Evolutionary conservation across 176 grass and related monocot species (phyloP), one percentile per base, ranked within the genome.

Genomic region (Miscanthus lutarioriparius): DNA sequence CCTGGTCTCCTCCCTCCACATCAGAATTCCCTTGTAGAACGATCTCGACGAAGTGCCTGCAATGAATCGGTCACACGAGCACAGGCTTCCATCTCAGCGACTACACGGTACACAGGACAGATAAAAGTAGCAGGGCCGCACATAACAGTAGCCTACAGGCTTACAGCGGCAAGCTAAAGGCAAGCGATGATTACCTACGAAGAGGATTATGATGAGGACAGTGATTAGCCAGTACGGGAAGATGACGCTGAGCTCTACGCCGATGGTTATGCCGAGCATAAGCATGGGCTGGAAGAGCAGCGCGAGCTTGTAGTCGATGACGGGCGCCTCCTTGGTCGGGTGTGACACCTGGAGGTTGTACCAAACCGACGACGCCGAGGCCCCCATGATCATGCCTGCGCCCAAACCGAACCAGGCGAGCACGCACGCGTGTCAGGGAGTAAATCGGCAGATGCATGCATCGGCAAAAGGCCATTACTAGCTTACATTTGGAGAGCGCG

Each of bases 191-290:
- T 56, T 81, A 99, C 97, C 93, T 88, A 91, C 17, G 72, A 99
- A 99, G 37, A 99, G 97, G 72, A 96, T 88, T 64, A 99, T 99
- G 49, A 99, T 99, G 70, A 99, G 97, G 53, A 99, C 51, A 49
- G 97, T 96, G 84, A 99, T 99, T 82, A 99, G 90, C 97, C 97
- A 99, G 83, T 88, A 99, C 6, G 97, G 97, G 75, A 99, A 99
- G 71, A 94, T 84, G 20, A 99, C 91, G 76, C 97, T 99, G 48
- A 99, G 93, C 75, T 99, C 93, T 61, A 99, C 97, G 2, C 97
- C 97, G 41, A 96, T 84, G 58, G 97, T 99, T 89, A 99, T 99
- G 32, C 97, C 97, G 75, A 99, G 90, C 97, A 99, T 92, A 44
- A 99, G 93, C 91, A 96, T 94, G 56, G 97, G 97, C 90, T 99